A percentile compares a stretch with the other conserved stretches of the same genome.
Conservation (phyloP, 495 filamentous ascomycete genomes). For the Daldinia decipiens region DNA sequence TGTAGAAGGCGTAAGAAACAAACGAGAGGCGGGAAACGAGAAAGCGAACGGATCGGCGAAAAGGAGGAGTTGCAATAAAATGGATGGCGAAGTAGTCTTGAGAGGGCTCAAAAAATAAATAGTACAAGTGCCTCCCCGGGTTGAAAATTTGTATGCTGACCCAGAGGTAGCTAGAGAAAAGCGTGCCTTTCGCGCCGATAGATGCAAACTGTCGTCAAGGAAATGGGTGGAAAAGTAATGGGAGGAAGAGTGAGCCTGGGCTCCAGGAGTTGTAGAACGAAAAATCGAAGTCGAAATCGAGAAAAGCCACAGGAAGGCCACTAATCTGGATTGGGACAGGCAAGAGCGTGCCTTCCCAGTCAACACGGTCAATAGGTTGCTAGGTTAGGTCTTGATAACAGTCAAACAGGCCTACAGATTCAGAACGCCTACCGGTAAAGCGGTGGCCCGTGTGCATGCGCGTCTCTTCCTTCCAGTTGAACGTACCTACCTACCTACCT, state of each 20-base stretch:
- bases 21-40: conserved; percentile 49
- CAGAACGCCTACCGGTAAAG: background rate
- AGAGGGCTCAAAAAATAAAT: conserved; percentile 26
- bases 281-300: conserved; percentile 49
- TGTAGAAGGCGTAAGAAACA: conserved; percentile 50
- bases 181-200: conserved; percentile 24
- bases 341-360: conserved; percentile 6
- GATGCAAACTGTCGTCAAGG: conserved; percentile 35
- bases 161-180: background rate
- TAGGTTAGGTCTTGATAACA: background rate
- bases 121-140: conserved; percentile 26
- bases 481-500: too few species aligned
- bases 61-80: conserved; percentile 36
- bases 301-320: conserved; percentile 17
- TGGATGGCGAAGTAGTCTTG: conserved; percentile 16
- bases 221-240: conserved; percentile 26
- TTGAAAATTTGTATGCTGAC: conserved; percentile 5
- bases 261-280: conserved; percentile 45
- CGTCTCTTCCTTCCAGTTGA: background rate
- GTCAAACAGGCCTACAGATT: conserved; percentile 6
- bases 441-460: conserved; percentile 8
- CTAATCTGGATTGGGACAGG: conserved; percentile 36
- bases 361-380: background rate
- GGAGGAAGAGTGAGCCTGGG: conserved; percentile 33
- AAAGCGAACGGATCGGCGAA: conserved; percentile 38